These are phyloP conservation scores for Alternaria gaisen DNA, from an alignment of 2,329 filamentous ascomycete species.

Conservation along the genomic window DNA sequence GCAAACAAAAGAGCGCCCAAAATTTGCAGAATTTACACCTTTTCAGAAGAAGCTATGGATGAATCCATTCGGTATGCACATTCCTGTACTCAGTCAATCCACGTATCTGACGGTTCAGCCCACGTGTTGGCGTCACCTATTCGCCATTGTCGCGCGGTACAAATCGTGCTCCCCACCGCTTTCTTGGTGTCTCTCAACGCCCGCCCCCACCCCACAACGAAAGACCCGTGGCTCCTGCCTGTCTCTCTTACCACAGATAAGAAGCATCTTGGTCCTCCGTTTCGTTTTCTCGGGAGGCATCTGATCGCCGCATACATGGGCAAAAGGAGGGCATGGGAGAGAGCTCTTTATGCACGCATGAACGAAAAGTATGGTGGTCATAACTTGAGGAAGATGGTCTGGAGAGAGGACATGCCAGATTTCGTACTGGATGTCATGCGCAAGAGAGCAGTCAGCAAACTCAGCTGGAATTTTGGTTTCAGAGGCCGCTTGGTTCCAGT, in stretches of 20 bases:
- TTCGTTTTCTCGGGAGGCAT: conserved; percentile 31
- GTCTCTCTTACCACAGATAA: conserved; percentile 39
- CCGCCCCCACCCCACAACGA: conserved; percentile 63
- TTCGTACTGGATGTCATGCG: conserved; percentile 53
- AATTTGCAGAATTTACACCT: conserved; percentile 52
- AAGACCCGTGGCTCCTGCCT: conserved; percentile 66
- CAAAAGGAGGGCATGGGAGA: conserved; percentile 34
- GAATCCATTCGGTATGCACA: conserved; percentile 69
- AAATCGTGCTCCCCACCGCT: conserved; percentile 62
- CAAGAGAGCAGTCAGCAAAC: conserved; percentile 45
- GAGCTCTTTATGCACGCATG: conserved; percentile 34
- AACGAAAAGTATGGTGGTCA: conserved; percentile 47
- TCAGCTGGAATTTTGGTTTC: conserved; percentile 47
- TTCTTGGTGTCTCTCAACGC: conserved; percentile 71
- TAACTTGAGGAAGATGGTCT: conserved; percentile 50
- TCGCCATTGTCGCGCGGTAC: conserved; percentile 64
- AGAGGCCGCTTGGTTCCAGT: conserved; percentile 34
- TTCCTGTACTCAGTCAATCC: not conserved
- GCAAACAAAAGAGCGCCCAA: conserved; percentile 54
- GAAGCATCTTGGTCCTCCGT: conserved; percentile 35
- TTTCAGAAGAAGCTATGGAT: conserved; percentile 67
- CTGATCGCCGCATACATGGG: conserved; percentile 27
- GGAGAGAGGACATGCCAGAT: conserved; percentile 59
- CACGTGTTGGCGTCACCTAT: conserved; percentile 68
- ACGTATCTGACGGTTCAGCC: conserved; percentile 55